Evolutionary conservation across 2,329 filamentous ascomycete genomes (phyloP), one percentile per base, ranked within the genome.

Genomic region (Graphilbum fragrans): DNA sequence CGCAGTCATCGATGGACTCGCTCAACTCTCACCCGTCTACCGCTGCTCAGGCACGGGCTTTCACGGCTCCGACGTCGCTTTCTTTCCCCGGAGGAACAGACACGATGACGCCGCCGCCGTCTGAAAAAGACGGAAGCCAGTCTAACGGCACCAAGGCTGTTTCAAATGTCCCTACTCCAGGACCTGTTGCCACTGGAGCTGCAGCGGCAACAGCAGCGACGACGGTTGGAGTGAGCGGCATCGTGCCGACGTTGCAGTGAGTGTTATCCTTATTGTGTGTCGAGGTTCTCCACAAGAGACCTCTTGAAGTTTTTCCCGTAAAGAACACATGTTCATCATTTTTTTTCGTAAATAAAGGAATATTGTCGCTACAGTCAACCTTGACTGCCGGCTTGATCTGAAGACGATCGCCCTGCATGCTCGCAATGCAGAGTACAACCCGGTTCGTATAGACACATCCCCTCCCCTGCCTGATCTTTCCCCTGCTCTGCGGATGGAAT

Each of bases 371-470:
- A 98, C 92, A 53, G 92, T 98, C 71, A 98, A 98, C 65, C 77
- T 96, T 59, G 87, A 94, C 71, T 95, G 90, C 68, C 88, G 92
- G 55, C 71, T 96, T 67, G 92, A 98, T 62, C 75, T 98, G 53
- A 98, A 98, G 82, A 98, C 92, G 55, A 98, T 98, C 61, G 92
- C 92, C 55, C 76, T 98, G 61, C 92, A 98, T 65, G 92, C 92
- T 50, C 82, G 92, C 66, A 98, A 98, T 64, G 92, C 92, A 50
- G 92, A 98, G 73, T 95, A 95, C 74, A 95, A 94, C 60, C 88
- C 87, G 47, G 48, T 50, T 48, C 46, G 48, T 50, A 49, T 38
- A 35, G n/a, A 25, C 37, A 45, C 32, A 25, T 27, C 8, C 17
- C 18, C 2, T 14, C 12, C 36, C 14, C 29, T n/a, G 23, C 17